Evolutionary conservation across 495 filamentous ascomycete genomes (phyloP).

Genomic region (Beverwykella pulmonaria): DNA sequence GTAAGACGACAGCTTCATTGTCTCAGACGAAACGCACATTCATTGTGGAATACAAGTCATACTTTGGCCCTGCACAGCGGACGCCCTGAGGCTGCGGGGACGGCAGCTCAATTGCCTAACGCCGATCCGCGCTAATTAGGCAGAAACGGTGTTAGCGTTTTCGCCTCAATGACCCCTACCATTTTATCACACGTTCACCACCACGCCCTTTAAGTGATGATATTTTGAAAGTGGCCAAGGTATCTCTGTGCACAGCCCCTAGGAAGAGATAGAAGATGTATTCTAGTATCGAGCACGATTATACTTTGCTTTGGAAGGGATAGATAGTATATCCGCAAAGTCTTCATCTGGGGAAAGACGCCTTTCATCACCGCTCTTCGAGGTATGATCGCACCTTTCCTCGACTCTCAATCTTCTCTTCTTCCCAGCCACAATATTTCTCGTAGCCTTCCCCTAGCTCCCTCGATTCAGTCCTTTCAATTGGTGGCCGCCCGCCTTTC

Average conservation of each 20-base stretch:
- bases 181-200: not conserved
- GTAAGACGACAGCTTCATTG: not conserved
- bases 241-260: not conserved
- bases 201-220: not conserved
- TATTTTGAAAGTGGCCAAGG: not conserved
- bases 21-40: not conserved
- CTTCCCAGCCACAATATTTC: not conserved
- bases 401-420: not conserved
- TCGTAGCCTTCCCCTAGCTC: not conserved
- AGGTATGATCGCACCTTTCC: not conserved
- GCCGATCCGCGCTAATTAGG: constrained; percentile 5
- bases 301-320: not conserved
- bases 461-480: not conserved
- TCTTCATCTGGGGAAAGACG: not conserved
- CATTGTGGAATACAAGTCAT: not conserved
- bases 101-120: constrained; percentile 15
- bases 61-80: not conserved
- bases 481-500: not conserved
- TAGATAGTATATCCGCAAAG: not conserved
- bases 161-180: not conserved
- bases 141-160: constrained; percentile 6
- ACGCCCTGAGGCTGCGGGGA: not conserved
- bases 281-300: not conserved
- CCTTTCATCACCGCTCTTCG: not conserved
- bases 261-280: not conserved